Conservation (phyloP, 495 filamentous ascomycete species). For the Daldinia caldariorum region DNA sequence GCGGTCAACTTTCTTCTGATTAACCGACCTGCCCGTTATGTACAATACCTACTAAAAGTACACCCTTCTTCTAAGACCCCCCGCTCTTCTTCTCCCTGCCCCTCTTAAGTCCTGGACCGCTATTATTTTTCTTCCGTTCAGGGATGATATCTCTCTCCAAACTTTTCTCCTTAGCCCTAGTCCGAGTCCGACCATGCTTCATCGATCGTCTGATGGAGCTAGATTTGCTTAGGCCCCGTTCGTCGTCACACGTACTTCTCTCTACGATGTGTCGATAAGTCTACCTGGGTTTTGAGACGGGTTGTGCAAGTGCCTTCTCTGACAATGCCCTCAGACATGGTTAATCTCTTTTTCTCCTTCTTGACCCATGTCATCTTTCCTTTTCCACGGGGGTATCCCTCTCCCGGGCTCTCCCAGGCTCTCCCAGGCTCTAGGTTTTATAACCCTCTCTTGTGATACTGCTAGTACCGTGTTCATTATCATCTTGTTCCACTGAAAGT, state of each 20-base stretch:
- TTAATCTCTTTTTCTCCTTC: conserved; percentile 34
- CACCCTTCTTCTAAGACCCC: neutral
- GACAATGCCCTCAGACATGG: conserved; percentile 44
- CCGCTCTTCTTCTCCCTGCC: conserved; percentile 23
- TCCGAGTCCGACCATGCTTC: conserved; percentile 45
- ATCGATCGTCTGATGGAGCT: conserved; percentile 47
- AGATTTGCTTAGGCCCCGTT: conserved; percentile 46
- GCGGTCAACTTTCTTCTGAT: conserved; percentile 17
- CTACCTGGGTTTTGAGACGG: conserved; percentile 42
- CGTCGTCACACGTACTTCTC: conserved; percentile 36
- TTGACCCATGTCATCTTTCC: conserved; percentile 32
- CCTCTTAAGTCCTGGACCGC: conserved; percentile 28
- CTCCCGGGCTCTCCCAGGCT: conserved; percentile 19
- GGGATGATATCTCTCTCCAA: conserved; percentile 42
- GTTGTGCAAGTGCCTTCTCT: conserved; percentile 37
- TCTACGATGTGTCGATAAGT: conserved; percentile 23
- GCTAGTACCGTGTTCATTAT: conserved; percentile 28
- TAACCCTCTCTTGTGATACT: conserved; percentile 19
- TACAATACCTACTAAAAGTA: conserved; percentile 10
- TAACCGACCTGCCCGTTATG: conserved; percentile 27
- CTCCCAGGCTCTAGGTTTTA: conserved; percentile 37
- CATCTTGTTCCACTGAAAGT: conserved; percentile 27
- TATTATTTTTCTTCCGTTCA: conserved; percentile 32
- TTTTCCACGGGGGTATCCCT: conserved; percentile 6
- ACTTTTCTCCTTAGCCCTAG: conserved; percentile 41